Evolutionary conservation across 73 alveolate species (phyloP), one percentile per base, ranked within the genome.

Genomic region (Paramecium octaurelia): DNA sequence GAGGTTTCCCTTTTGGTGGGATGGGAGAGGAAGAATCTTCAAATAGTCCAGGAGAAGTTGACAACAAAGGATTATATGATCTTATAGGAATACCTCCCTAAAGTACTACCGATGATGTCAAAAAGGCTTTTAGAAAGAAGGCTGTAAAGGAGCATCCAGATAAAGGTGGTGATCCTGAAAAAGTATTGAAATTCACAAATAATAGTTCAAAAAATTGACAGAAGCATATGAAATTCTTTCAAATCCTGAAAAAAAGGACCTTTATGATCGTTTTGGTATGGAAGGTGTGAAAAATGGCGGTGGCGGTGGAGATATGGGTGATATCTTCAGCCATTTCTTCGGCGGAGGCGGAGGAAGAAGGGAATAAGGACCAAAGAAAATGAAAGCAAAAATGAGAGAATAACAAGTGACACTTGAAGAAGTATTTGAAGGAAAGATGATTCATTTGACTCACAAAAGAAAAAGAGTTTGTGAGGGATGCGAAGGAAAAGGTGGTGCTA

Each of bases 121-220:
- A 93, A 80, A 97, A 97, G 89, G 99, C 99, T 12, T 98, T 95
- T 46, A 95, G 97, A 35, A 94, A 86, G 92, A 95, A 93, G 92
- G 98, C 97, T 60, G 75, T 93, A 27, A 95, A 95, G 86, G 97
- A 98, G 89, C 99, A 98, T 93, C 99, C 99, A 38, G 99, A 98
- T 89, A 98, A 98, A 92, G 99, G 99, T 12, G 99, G 99, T 31
- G 98, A 95, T 85, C 98, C 99, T 44, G 97, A 97, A 86, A 97
- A 89, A 46, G 94, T 89, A 89, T 70, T 54, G 29, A 54, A 27
- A 59, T 44, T 40, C n/a, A 3, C 3, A 23, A 10, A 8, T 38
- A 71, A 23, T 71, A 97, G 95, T 98, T 98, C 94, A 97, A 97
- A 87, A 99, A 97, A 64, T 84, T 98, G 58, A 94, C 97, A 84